phyloP scores from a whole-genome alignment of 176 grass and related monocot species.

The Echinochloa phyllopogon region DNA sequence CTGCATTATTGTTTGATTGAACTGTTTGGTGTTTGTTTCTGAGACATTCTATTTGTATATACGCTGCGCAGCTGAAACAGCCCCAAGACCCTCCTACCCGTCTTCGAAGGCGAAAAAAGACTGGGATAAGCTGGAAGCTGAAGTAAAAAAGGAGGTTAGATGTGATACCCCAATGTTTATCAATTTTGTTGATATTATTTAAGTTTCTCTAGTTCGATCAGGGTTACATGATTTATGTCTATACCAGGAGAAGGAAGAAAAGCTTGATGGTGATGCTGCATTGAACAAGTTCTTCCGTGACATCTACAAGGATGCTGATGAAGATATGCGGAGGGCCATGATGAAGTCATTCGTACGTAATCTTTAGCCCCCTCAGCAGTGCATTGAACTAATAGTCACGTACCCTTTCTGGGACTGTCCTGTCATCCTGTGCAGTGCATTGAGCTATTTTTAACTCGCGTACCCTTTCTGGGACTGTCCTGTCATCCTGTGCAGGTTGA shows the following conservation, averaged over 20 bases:
- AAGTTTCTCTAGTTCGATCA: neutral
- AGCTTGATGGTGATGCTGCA: conserved; percentile 87
- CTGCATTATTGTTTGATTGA: neutral
- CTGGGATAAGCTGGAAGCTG: conserved; percentile 88
- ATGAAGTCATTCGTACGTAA: conserved; percentile 82
- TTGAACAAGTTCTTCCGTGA: conserved; percentile 81
- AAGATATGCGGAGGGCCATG: conserved; percentile 84
- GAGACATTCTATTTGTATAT: conserved; percentile 20
- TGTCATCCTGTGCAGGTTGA: conserved; percentile 59
- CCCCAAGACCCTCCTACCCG: conserved; percentile 67
- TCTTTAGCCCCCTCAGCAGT: conserved; percentile 6
- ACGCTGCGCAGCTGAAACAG: conserved; percentile 46
- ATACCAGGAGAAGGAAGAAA: conserved; percentile 85
- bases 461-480: neutral
- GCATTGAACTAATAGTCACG: neutral
- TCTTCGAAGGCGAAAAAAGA: conserved; percentile 80
- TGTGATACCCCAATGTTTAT: neutral
- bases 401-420: neutral
- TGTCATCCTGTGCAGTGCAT: conserved; percentile 35
- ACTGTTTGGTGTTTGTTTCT: conserved; percentile 5
- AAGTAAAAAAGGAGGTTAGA: conserved; percentile 82
- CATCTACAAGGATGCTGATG: conserved; percentile 81
- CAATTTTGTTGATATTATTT: neutral
- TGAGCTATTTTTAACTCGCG: too few species aligned
- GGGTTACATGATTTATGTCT: neutral